Base-by-base conservation (phyloP, 768 basidiomycete species). In the Cantharellus cinnabarinus region DNA sequence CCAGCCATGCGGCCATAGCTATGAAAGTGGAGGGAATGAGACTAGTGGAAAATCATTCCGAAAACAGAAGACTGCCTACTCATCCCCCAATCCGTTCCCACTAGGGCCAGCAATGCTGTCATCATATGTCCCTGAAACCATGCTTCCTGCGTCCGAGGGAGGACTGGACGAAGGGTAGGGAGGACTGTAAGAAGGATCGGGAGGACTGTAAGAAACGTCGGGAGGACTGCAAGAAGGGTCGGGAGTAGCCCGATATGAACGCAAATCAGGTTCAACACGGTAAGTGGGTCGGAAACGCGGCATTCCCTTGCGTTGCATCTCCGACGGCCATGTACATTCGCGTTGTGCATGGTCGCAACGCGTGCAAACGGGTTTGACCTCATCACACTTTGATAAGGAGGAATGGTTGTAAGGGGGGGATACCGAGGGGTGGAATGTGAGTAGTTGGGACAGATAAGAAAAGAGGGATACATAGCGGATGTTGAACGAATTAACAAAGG, bases 331-430 rank as follows among this genome's bases (percentile, higher is more conserved):
- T 35, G 59, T 60, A 56, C 63, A 64, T 65, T 89, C 85, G 69
- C 88, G 76, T 65, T 89, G 84, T 5, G 85, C 83, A 69, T 88
- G 86, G 35, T 81, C 79, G 66, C 89, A 94, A 41, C 89, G 80
- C 74, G 81, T 80, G 72, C 90, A 94, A 60, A 76, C 77, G 59
- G 90, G 91, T 68, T 90, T 87, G 7, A 78, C 77, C 71, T 97
- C 91, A 68, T 93, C 91, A 70, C 91, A 97, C 85, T 89, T 20
- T 29, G 20, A 29, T 29, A 29, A 29, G 20, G 20, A 29, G 20
- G 1, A 29, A 29, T 29, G 20, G 20, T 29, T 29, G 20, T 29
- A 29, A 29, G 20, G 20, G 20, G 20, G 20, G 20, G 20, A 29
- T 29, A 29, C 20, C 20, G 20, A 29, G 20, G n/a, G 20, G 20